phyloP scores from a whole-genome alignment of 2,329 filamentous ascomycete genomes.

The Aotearoamyces nothofagi region DNA sequence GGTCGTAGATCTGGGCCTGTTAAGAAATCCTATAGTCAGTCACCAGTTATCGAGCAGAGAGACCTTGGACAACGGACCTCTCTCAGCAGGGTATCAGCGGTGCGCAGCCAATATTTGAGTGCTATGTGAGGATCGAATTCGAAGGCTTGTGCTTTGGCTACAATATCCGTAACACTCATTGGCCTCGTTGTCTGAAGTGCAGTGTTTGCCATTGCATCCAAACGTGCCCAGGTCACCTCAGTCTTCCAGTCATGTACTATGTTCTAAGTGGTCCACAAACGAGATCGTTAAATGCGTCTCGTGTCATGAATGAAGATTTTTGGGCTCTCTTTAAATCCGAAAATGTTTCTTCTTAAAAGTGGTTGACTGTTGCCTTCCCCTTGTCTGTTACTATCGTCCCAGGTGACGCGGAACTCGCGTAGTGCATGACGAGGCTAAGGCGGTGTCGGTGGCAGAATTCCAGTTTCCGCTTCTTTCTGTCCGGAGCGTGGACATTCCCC shows the following conservation, averaged over 20 bases:
- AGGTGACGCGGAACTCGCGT: too few relatives aligned
- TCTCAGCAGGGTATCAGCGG: slow-evolving; percentile 63
- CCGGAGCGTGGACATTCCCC: too few relatives aligned
- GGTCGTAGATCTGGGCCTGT: slow-evolving; percentile 71
- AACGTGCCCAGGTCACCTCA: too few relatives aligned
- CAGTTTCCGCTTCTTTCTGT: too few relatives aligned
- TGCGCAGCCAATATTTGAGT: slow-evolving; percentile 68
- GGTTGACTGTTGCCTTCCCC: too few relatives aligned
- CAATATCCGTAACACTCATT: slow-evolving; percentile 62
- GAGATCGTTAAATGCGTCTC: too few relatives aligned
- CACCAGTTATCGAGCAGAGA: neutral
- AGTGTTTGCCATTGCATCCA: slow-evolving; percentile 16
- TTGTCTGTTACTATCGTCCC: too few relatives aligned
- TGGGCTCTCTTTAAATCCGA: too few relatives aligned
- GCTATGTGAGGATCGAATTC: slow-evolving; percentile 65
- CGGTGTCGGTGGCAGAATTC: too few relatives aligned
- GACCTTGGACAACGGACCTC: slow-evolving; percentile 41
- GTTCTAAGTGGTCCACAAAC: neutral
- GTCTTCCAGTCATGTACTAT: neutral
- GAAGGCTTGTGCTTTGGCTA: slow-evolving; percentile 61
- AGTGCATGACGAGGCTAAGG: too few relatives aligned
- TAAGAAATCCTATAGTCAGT: slow-evolving; percentile 3
- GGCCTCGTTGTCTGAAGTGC: slow-evolving; percentile 26
- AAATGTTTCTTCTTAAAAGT: too few relatives aligned
- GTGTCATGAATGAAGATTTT: too few relatives aligned